phyloP scores from a whole-genome alignment of 2,329 filamentous ascomycete genomes.

The Exserohilum rostratum region DNA sequence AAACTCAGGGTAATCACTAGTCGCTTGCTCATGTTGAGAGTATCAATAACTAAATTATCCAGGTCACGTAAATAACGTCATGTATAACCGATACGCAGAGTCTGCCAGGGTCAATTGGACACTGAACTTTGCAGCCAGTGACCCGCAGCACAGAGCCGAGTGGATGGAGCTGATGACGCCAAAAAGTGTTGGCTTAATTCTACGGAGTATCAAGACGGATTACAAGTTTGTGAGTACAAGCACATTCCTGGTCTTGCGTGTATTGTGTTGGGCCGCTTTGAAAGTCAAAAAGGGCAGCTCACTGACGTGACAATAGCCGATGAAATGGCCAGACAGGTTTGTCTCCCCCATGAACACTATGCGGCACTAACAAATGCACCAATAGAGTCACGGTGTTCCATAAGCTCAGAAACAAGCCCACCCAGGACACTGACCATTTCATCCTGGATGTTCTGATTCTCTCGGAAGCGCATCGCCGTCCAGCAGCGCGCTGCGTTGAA shows the following conservation, averaged over 20 bases:
- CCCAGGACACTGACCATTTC: conserved; percentile 60
- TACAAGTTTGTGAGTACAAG: conserved; percentile 78
- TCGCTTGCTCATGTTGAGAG: not conserved
- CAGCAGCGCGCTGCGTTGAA: conserved; percentile 76
- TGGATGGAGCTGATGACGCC: conserved; percentile 76
- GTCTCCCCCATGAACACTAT: not conserved
- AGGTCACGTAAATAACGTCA: conserved; percentile 87
- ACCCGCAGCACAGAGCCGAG: conserved; percentile 64
- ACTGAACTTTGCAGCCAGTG: conserved; percentile 68
- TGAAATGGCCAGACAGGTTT: conserved; percentile 75
- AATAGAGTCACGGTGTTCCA: conserved; percentile 77
- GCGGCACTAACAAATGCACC: not conserved
- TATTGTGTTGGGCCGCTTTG: not conserved
- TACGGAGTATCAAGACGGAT: conserved; percentile 79
- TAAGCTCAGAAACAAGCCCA: conserved; percentile 67
- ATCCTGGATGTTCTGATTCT: conserved; percentile 69
- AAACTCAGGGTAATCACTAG: conserved; percentile 12
- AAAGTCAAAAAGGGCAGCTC: not conserved
- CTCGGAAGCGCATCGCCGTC: conserved; percentile 74
- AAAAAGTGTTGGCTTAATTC: conserved; percentile 71
- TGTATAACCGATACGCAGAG: conserved; percentile 84
- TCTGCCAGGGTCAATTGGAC: conserved; percentile 80
- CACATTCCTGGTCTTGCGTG: not conserved
- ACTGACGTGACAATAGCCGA: conserved; percentile 56
- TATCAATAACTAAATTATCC: conserved; percentile 8